A percentile compares a stretch with the other conserved stretches of the same genome.
These are phyloP conservation scores for Termitomyces eurrhizus DNA, from an alignment of 768 basidiomycete genomes.

Conservation along the genomic window DNA sequence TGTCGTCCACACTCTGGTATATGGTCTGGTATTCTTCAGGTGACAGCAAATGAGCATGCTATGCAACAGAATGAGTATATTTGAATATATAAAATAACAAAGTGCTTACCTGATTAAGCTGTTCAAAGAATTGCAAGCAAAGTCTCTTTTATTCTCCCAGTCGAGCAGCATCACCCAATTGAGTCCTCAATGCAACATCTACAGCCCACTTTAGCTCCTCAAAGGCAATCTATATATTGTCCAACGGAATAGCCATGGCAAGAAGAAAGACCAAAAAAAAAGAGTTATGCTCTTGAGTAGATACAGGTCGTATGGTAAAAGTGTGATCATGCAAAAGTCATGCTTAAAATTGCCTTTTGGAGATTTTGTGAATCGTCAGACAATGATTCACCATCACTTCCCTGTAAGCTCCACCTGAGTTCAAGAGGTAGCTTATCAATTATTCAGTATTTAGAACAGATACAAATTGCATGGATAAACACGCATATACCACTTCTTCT, in stretches of 20 bases:
- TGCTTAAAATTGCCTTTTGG: no score
- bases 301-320: no score
- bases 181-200: conserved; percentile 6
- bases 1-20: not conserved
- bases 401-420: no score
- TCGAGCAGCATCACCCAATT: conserved; percentile 15
- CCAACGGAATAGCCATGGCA: not conserved
- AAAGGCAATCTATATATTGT: conserved; percentile 11
- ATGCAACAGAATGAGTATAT: not conserved
- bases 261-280: no score
- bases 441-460: no score
- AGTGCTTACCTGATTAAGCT: not conserved
- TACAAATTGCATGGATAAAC: no score
- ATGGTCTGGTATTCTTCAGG: not conserved
- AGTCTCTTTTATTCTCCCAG: conserved; percentile 10
- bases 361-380: no score
- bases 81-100: not conserved
- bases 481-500: conserved; percentile 65
- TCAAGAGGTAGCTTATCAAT: no score
- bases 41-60: not conserved
- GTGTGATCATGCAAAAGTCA: no score
- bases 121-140: conserved; percentile 8
- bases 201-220: conserved; percentile 5
- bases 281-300: no score
- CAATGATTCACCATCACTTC: no score